A percentile compares a stretch with the other conserved stretches of the same genome.
phyloP scores from a whole-genome alignment of 805 yeast species.

The Barnettozyma vustinii region DNA sequence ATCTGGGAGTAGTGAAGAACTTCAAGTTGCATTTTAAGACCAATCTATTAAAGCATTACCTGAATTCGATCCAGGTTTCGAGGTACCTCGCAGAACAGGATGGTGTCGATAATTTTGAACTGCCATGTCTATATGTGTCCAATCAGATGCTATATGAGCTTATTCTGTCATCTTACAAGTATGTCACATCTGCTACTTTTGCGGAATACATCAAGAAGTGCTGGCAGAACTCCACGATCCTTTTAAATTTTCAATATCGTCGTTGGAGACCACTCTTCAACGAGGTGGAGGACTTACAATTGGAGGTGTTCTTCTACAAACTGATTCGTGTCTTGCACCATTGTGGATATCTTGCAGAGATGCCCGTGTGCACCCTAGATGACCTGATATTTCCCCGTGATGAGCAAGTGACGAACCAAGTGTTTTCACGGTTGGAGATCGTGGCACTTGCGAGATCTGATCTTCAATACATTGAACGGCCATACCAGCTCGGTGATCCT shows the following conservation, averaged over 20 bases:
- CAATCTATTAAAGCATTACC: constrained; percentile 14
- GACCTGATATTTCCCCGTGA: constrained; percentile 32
- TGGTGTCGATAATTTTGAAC: neutral
- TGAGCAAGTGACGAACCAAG: constrained; percentile 29
- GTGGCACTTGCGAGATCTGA: constrained; percentile 15
- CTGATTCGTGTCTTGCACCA: constrained; percentile 9
- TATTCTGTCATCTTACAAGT: constrained; percentile 1
- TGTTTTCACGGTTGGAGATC: constrained; percentile 31
- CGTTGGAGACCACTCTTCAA: neutral
- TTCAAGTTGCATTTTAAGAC: constrained; percentile 26
- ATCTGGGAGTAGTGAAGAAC: constrained; percentile 29
- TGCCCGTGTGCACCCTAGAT: constrained; percentile 21
- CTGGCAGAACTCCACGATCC: constrained; percentile 7
- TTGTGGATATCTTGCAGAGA: constrained; percentile 7
- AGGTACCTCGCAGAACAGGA: neutral
- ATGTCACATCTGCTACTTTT: neutral
- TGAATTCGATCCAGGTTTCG: constrained; percentile 2
- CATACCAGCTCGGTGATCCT: constrained; percentile 1
- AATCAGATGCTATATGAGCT: constrained; percentile 5
- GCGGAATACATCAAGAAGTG: constrained; percentile 5
- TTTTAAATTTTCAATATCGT: neutral
- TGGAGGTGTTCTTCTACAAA: constrained; percentile 9
- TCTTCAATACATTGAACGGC: constrained; percentile 1
- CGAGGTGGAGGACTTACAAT: neutral
- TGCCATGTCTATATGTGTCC: neutral